Base-by-base conservation (phyloP, 163 green algal genomes). In the Scenedesmus sp. region DNA sequence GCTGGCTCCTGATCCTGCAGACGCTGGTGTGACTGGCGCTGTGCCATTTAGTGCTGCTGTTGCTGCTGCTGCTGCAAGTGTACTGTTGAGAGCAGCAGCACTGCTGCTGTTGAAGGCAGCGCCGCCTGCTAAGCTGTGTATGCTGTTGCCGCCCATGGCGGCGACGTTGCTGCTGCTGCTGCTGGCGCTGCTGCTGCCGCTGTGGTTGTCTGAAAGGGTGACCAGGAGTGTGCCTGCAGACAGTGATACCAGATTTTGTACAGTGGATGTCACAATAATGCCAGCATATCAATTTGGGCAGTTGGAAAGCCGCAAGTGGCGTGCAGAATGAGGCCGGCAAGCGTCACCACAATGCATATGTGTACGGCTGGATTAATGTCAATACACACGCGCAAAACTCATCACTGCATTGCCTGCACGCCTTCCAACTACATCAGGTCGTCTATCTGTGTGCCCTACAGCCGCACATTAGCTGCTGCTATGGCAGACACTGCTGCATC, bases 211-310 rank as follows among this genome's bases (percentile, higher is more conserved):
- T 10, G 95, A 95, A 0, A 98, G 73, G 20, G 96, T 94, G 34
- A 98, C 95, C 20, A 97, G 67, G 0, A 93, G 91, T 20, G 93
- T 96, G 73, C 96, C 95, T 94, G 86, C 84, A 91, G 34, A 54
- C 82, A 86, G 64, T 13, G 16, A 52, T 54, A 86, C 4, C 20
- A 59, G 2, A 55, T 59, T 59, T 16, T 46, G 34, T 46, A 46
- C 34, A 46, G 34, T 46, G 34, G 34, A 46, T 46, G 34, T 46
- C 34, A 46, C 34, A 46, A 46, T 46, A 46, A 46, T 46, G 34
- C 34, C 34, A 46, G 34, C 34, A 46, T 46, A 46, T 46, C 34
- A 46, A 46, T 46, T 46, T 46, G 34, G 34, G 34, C 34, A 46
- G 34, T 46, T 46, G 34, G 34, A 46, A 46, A 46, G 34, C 34